Evolutionary conservation across 768 basidiomycete genomes (phyloP), one percentile per base, ranked within the genome.

Genomic region (Hemileccinum impolitum): DNA sequence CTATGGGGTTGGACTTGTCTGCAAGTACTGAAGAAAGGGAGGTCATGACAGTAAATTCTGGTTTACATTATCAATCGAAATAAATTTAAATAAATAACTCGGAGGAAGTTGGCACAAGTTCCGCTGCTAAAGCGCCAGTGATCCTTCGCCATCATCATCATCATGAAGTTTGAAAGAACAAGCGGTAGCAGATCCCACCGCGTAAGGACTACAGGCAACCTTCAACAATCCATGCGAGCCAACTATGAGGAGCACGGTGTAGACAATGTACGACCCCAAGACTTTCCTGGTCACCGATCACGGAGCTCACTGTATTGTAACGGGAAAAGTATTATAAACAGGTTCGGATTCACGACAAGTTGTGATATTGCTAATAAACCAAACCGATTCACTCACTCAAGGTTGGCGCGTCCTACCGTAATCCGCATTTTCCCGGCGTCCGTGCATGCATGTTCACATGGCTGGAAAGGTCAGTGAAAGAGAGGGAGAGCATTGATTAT

Each of bases 391-490:
- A 39, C 8, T 3, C 19, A 7, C 31, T 17, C 1, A 45, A 79
- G 69, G 83, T 86, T 1, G 79, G 79, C n/a, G 65, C 79, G 17
- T 80, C 77, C 10, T 87, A 89, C 65, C 78, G 85, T 12, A 87
- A 87, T 58, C 84, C 85, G 0, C 85, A 87, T 66, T 85, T 80
- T 53, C 82, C 81, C 2, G 84, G 82, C 6, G 73, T 87, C 45
- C 74, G 79, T 49, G 75, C 74, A 25, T 77, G 76, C 60, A 65
- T 82, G 18, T 75, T 75, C 53, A 59, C 72, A 23, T 80, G 78
- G 79, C 62, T 83, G 17, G 77, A 75, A 61, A 73, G 69, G 80
- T 76, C 47, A 48, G 64, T 53, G 36, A 5, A 39, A 51, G 25
- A 12, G n/a, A 39, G 28, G n/a, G 9, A 35, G 8, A n/a, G 18